Percentiles rank a stretch among this genome's conserved stretches.
Evolutionary conservation across 345 rosid species (phyloP).

Genomic region (Draba incana): DNA sequence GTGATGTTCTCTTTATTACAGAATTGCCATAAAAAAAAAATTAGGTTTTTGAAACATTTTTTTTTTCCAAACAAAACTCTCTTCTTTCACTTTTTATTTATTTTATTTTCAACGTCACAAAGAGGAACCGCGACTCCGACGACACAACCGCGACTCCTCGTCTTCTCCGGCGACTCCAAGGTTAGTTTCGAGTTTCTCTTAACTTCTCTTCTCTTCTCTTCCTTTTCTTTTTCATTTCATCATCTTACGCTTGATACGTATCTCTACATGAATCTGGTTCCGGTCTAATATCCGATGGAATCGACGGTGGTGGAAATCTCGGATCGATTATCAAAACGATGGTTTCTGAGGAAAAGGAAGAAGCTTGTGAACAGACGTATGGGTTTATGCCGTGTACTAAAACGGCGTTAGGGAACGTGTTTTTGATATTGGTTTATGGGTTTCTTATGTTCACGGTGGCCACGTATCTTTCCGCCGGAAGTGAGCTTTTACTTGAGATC

Average conservation of each 20-base stretch:
- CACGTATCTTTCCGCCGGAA: slow-evolving; percentile 75
- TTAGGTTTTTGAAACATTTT: too few species aligned
- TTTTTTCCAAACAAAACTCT: too few species aligned
- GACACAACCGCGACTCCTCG: too few species aligned
- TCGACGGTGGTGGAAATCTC: slow-evolving; percentile 31
- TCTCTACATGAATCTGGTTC: slow-evolving; percentile 39
- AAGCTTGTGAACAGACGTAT: slow-evolving; percentile 82
- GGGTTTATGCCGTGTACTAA: slow-evolving; percentile 95
- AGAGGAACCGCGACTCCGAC: too few species aligned
- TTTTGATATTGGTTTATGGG: slow-evolving; percentile 76
- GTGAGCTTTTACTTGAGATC: slow-evolving; percentile 91
- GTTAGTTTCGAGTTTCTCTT: too few species aligned
- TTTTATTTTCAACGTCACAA: too few species aligned
- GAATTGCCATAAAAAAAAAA: too few species aligned
- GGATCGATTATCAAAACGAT: slow-evolving; percentile 31
- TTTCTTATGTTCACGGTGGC: slow-evolving; percentile 83
- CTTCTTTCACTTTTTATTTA: too few species aligned
- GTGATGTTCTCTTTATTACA: too few species aligned
- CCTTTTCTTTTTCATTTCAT: slow-evolving; percentile 36
- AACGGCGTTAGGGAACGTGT: slow-evolving; percentile 72
- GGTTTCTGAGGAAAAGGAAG: slow-evolving; percentile 31
- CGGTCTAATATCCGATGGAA: slow-evolving; percentile 66
- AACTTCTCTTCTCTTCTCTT: slow-evolving; percentile 37
- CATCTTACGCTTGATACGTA: slow-evolving; percentile 51
- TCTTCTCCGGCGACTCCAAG: too few species aligned